Conservation (phyloP, 139 green algal genomes). For the Chlorella sp. region DNA sequence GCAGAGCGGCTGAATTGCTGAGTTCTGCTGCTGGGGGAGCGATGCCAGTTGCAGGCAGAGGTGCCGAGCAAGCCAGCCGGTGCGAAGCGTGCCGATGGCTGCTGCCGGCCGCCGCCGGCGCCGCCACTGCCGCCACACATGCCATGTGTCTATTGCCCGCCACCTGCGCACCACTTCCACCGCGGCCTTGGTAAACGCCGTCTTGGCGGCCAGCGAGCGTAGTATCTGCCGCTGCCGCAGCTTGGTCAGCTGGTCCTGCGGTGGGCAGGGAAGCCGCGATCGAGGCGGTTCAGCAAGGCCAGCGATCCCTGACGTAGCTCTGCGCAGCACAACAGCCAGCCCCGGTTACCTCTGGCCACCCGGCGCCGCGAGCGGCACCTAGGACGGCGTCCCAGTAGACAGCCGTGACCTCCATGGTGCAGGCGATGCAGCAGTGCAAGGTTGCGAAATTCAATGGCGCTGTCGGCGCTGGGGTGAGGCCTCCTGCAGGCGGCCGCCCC, state of each 20-base stretch:
- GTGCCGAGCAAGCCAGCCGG: background rate
- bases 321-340: too few relatives aligned
- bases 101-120: background rate
- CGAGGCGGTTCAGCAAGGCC: background rate
- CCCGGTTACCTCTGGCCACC: background rate
- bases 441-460: background rate
- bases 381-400: conserved; percentile 19
- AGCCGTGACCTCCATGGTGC: conserved; percentile 1
- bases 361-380: background rate
- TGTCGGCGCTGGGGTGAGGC: background rate
- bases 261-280: background rate
- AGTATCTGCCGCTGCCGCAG: conserved; percentile 60
- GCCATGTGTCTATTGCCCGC: background rate
- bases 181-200: conserved; percentile 51
- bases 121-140: background rate
- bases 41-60: background rate
- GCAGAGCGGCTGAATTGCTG: background rate
- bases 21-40: too few relatives aligned
- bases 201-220: conserved; percentile 51
- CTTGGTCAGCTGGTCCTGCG: conserved; percentile 54
- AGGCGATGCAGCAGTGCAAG: background rate
- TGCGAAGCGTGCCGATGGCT: background rate
- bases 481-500: background rate
- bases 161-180: conserved; percentile 52
- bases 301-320: too few relatives aligned